These are phyloP conservation scores for Bremia lactucae DNA, from an alignment of 352 stramenopile genomes.

Conservation along the genomic window DNA sequence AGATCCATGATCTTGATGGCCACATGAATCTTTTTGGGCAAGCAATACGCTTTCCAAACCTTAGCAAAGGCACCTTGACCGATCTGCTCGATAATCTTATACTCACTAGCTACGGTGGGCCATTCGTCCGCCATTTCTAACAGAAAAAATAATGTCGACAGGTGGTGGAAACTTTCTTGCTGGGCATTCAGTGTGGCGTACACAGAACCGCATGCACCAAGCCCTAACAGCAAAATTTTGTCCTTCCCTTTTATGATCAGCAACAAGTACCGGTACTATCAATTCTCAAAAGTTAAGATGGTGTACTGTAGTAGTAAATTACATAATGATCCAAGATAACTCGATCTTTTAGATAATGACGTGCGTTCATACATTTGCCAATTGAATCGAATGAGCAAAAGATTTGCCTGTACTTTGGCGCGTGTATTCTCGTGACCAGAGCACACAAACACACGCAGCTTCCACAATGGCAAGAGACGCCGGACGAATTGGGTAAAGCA, in stretches of 20 bases:
- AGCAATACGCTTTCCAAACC: conserved; percentile 93
- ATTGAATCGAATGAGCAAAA: no score
- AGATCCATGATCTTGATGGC: conserved; percentile 99
- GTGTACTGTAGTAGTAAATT: no score
- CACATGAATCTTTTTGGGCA: conserved; percentile 79
- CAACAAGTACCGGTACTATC: no score
- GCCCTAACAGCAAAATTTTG: no score
- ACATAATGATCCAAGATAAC: no score
- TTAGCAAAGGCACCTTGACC: conserved; percentile 96
- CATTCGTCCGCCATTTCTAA: conserved; percentile 69
- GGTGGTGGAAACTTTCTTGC: conserved; percentile 19
- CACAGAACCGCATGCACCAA: no score
- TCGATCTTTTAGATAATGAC: conserved; percentile 11
- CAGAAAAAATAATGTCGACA: conserved; percentile 3
- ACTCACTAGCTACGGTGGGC: conserved; percentile 72
- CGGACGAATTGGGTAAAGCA: conserved; percentile 49
- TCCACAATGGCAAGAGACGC: conserved; percentile 28
- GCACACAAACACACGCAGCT: conserved; percentile 33
- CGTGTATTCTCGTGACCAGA: conserved; percentile 65
- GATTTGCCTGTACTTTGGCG: conserved; percentile 46
- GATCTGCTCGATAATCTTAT: conserved; percentile 87
- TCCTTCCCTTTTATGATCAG: no score
- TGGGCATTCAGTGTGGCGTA: no score
- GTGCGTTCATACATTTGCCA: conserved; percentile 27
- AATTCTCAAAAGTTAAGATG: no score